Evolutionary conservation across 495 filamentous ascomycete genomes (phyloP).

Genomic region (Penicillium malachiteum): DNA sequence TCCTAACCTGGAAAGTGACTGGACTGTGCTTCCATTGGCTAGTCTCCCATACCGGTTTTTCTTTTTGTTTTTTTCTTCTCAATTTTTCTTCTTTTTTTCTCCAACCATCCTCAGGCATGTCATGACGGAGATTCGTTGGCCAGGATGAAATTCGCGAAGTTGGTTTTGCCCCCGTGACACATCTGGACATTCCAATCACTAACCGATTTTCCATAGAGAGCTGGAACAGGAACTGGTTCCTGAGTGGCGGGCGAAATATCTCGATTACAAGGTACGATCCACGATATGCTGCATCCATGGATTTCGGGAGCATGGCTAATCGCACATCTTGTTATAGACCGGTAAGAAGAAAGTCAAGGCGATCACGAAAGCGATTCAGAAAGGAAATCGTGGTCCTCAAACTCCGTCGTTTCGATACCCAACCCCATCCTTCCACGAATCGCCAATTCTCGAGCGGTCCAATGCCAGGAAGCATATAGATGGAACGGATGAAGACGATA

Average conservation of each 20-base stretch:
- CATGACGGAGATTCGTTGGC: constrained; percentile 21
- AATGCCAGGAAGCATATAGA: constrained; percentile 24
- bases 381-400: constrained; percentile 55
- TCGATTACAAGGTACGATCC: constrained; percentile 76
- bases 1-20: no score
- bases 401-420: constrained; percentile 39
- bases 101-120: constrained; percentile 11
- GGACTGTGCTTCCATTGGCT: no score
- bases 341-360: constrained; percentile 90
- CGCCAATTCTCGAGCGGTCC: constrained; percentile 4
- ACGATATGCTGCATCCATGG: neutral
- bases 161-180: constrained; percentile 22
- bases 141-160: constrained; percentile 67
- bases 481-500: constrained; percentile 14
- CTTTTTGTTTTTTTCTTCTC: neutral
- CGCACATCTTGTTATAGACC: constrained; percentile 27
- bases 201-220: constrained; percentile 52
- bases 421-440: constrained; percentile 1
- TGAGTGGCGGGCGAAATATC: constrained; percentile 90
- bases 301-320: neutral
- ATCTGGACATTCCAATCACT: constrained; percentile 19
- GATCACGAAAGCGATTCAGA: constrained; percentile 66
- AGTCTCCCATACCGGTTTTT: no score
- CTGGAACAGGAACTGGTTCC: constrained; percentile 84
- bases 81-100: neutral